Evolutionary conservation across 805 yeast species (phyloP).

Genomic region (Schwanniomyces sp.): DNA sequence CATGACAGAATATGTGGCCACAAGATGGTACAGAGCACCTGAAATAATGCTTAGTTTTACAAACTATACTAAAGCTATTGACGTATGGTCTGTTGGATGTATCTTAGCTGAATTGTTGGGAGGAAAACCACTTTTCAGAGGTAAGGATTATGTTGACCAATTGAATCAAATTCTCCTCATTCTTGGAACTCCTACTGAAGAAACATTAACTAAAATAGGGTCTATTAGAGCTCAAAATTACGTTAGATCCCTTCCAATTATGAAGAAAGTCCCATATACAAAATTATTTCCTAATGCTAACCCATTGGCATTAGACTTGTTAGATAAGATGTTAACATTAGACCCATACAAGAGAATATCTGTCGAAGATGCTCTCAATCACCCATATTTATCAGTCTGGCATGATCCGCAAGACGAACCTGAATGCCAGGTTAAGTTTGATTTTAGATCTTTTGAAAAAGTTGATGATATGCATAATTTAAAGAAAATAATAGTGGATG

Average conservation of each 20-base stretch:
- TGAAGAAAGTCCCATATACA: constrained; percentile 73
- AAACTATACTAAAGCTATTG: constrained; percentile 94
- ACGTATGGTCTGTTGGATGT: constrained; percentile 98
- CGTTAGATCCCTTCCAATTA: constrained; percentile 80
- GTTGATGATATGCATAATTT: constrained; percentile 76
- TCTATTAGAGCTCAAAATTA: constrained; percentile 89
- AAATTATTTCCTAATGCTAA: constrained; percentile 81
- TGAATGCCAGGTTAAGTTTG: constrained; percentile 75
- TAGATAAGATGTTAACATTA: constrained; percentile 80
- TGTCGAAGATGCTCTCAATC: constrained; percentile 86
- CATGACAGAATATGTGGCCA: constrained; percentile 95
- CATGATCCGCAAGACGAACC: constrained; percentile 94
- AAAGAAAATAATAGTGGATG: constrained; percentile 76
- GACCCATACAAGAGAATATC: constrained; percentile 88
- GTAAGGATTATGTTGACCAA: constrained; percentile 95
- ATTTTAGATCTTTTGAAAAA: constrained; percentile 78
- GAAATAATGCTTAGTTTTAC: constrained; percentile 95
- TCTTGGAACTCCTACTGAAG: constrained; percentile 83
- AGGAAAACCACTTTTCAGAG: constrained; percentile 88
- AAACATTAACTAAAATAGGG: constrained; percentile 52
- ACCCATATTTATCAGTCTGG: constrained; percentile 91
- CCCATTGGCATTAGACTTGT: constrained; percentile 80
- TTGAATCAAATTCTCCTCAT: constrained; percentile 81
- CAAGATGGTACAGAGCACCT: constrained; percentile 98
- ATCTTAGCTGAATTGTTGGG: constrained; percentile 91